phyloP scores from a whole-genome alignment of 306 rosid genomes.

The Aeschynomene evenia region DNA sequence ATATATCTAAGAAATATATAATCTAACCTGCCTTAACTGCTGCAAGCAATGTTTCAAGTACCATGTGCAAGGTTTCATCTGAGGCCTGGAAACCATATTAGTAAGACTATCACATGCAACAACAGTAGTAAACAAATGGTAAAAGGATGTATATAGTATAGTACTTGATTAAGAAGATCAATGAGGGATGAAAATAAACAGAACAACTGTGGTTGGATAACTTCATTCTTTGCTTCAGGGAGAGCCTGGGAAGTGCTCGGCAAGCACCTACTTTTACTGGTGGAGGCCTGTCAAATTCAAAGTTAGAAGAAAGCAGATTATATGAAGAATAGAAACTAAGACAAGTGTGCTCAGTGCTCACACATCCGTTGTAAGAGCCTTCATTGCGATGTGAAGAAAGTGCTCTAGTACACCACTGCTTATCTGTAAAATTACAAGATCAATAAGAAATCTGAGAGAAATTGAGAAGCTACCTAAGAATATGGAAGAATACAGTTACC shows the following conservation, averaged over 20 bases:
- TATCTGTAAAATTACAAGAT: conserved; percentile 50
- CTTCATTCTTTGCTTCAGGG: conserved; percentile 74
- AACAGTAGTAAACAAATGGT: conserved; percentile 21
- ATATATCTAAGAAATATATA: not conserved
- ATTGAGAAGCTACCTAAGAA: conserved; percentile 5
- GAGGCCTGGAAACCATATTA: conserved; percentile 67
- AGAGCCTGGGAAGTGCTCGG: conserved; percentile 83
- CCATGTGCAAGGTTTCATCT: conserved; percentile 86
- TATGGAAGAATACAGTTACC: conserved; percentile 47
- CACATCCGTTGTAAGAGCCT: conserved; percentile 80
- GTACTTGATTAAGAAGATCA: conserved; percentile 82
- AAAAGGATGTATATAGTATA: conserved; percentile 12
- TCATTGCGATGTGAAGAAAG: conserved; percentile 68
- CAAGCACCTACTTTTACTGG: conserved; percentile 95
- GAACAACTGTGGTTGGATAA: conserved; percentile 62
- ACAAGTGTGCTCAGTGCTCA: conserved; percentile 41
- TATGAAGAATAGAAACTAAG: conserved; percentile 20
- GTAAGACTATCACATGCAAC: conserved; percentile 30
- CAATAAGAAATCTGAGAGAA: conserved; percentile 20
- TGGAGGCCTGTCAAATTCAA: conserved; percentile 63
- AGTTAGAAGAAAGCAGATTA: conserved; percentile 20
- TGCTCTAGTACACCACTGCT: conserved; percentile 60
- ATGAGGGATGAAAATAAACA: conserved; percentile 76
- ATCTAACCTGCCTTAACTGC: conserved; percentile 71
- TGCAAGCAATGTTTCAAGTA: conserved; percentile 85